Percentiles rank a stretch among this genome's conserved stretches.
Evolutionary conservation across 495 filamentous ascomycete genomes (phyloP).

Genomic region (Trichoderma asperelloides): DNA sequence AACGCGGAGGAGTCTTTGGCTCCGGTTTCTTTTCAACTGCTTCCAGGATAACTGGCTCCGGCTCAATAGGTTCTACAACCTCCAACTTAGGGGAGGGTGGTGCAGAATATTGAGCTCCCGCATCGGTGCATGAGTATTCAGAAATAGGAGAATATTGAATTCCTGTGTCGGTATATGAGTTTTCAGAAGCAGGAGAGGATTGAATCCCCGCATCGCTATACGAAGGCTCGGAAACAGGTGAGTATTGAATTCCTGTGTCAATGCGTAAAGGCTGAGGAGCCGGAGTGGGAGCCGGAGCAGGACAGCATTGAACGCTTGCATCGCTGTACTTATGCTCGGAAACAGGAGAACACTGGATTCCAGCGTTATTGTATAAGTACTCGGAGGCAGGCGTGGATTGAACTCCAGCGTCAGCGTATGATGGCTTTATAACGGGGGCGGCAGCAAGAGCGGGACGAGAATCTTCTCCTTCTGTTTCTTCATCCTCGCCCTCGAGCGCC

Average conservation of each 20-base stretch:
- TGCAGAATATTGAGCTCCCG: constrained; percentile 58
- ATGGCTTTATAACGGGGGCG: not conserved
- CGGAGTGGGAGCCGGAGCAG: not conserved
- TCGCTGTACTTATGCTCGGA: not conserved
- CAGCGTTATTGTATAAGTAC: not conserved
- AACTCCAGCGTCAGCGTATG: not conserved
- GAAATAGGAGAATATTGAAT: not conserved
- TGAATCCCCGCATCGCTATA: not conserved
- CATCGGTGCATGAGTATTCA: not conserved
- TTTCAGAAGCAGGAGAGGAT: not conserved
- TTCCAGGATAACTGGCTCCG: constrained; percentile 26
- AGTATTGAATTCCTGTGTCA: not conserved
- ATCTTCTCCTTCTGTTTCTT: constrained; percentile 20
- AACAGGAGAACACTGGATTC: not conserved
- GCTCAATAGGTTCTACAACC: constrained; percentile 30
- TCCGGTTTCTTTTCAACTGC: constrained; percentile 25
- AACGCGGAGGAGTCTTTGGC: constrained; percentile 32
- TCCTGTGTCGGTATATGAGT: not conserved
- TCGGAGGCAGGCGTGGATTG: not conserved
- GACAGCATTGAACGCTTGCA: not conserved
- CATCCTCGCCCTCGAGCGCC: constrained; percentile 43
- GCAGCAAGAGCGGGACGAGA: not conserved
- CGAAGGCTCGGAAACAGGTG: not conserved
- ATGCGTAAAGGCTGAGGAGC: not conserved
- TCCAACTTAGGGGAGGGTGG: constrained; percentile 60